Evolutionary conservation across 148 eudicot genomes (phyloP).

Genomic region (Silene uniflora): DNA sequence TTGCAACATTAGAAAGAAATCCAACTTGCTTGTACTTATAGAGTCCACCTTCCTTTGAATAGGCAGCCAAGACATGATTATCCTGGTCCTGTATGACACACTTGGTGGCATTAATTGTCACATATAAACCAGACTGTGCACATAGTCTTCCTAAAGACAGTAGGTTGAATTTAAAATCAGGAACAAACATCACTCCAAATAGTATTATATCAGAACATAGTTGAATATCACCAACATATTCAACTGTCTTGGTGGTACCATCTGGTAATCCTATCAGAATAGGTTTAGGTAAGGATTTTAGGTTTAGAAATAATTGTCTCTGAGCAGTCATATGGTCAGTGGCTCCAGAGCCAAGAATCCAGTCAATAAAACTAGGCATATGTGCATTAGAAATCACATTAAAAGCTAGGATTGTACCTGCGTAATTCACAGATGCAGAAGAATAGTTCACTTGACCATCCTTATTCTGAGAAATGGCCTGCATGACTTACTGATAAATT

Average conservation of each 20-base stretch:
- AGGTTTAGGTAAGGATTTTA: neutral
- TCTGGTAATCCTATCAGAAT: neutral
- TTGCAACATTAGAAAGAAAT: too few relatives aligned
- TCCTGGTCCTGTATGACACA: neutral
- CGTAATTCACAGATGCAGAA: too few relatives aligned
- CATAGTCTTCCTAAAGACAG: neutral
- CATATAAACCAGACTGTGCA: neutral
- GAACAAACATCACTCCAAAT: neutral
- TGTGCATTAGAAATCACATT: too few relatives aligned
- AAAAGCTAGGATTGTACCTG: too few relatives aligned
- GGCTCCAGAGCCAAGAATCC: neutral
- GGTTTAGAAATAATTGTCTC: neutral
- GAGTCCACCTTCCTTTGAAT: neutral
- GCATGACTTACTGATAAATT: too few relatives aligned
- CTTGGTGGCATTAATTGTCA: neutral
- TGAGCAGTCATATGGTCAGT: neutral
- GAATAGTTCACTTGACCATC: too few relatives aligned
- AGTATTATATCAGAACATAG: neutral
- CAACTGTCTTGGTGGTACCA: neutral
- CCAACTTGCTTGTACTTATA: neutral
- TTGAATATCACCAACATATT: neutral
- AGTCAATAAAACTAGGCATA: too few relatives aligned
- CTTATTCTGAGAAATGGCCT: too few relatives aligned
- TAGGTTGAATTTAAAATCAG: neutral
- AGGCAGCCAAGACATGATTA: neutral